Base-by-base conservation (phyloP, 2,329 filamentous ascomycete species). In the Coleophoma eucalyptorum region DNA sequence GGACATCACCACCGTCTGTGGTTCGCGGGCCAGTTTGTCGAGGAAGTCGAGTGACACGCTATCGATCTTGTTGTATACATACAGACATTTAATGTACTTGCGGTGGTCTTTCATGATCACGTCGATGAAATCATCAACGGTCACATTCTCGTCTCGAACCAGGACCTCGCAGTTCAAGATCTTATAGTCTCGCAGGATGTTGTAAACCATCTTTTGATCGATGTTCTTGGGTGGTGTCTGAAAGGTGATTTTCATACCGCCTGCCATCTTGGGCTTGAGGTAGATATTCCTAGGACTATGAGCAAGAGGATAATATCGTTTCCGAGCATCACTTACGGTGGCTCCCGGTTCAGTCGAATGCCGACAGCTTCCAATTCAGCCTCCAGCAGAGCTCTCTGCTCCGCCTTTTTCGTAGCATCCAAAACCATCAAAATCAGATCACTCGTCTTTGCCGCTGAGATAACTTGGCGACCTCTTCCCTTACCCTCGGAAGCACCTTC, bases 31-130 rank as follows among this genome's bases (percentile, higher is more conserved):
- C 19, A 99, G 78, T 67, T 87, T 84, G 75, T 99, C 89, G 44
- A 99, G 81, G 71, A 95, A 96, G 67, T 97, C 91, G 58, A 99
- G 81, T 40, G 88, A 93, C 54, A 99, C 89, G 68, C 84, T 87
- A 74, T 99, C 94, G 73, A 99, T 96, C 75, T 99, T 99, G 86
- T 99, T 99, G 84, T 99, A 99, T 32, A 97, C 93, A 72, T 99
- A 99, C 32, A 99, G 79, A 66, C 90, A 86, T 68, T 62, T 83
- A 76, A 99, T 97, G 77, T 99, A 99, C 71, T 96, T 99, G 66
- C 94, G 80, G 76, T 99, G 94, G 67, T 97, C 90, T 71, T 94
- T 96, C 93, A 97, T 97, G 72, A 99, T 97, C 55, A 97, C 91
- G 69, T 99, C 94, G 73, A 99, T 99, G 69, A 99, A 89, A 71